Conservation (phyloP, 1,139 yeast genomes). For the Taphrina populina region DNA sequence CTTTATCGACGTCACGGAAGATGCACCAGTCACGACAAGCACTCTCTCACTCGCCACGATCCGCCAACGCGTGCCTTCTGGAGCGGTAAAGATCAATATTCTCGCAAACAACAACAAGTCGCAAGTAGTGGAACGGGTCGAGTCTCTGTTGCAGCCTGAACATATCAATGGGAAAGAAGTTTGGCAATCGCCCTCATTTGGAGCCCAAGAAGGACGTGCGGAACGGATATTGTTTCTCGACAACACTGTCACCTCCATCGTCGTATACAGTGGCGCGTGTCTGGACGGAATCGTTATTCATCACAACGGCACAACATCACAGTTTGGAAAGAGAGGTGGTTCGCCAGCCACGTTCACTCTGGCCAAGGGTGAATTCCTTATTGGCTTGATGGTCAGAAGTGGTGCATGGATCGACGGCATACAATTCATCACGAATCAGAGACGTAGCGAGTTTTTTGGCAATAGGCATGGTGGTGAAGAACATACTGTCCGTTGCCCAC, state of each 20-base stretch:
- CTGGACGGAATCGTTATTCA: slow-evolving; percentile 59
- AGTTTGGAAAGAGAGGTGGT: slow-evolving; percentile 65
- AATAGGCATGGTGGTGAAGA: slow-evolving; percentile 5
- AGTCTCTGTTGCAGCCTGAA: slow-evolving; percentile 35
- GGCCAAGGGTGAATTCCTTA: slow-evolving; percentile 57
- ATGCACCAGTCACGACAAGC: too few relatives aligned
- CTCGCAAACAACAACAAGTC: slow-evolving; percentile 1
- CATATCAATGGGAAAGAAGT: background rate
- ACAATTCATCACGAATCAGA: slow-evolving; percentile 58
- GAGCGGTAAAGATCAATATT: slow-evolving; percentile 1
- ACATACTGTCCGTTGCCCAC: slow-evolving; percentile 7
- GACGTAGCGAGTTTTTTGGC: slow-evolving; percentile 28
- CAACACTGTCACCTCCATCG: slow-evolving; percentile 50
- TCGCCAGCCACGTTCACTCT: slow-evolving; percentile 59
- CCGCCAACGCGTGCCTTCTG: too few relatives aligned
- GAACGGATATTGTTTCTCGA: slow-evolving; percentile 39
- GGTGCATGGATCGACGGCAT: slow-evolving; percentile 92
- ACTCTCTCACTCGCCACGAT: too few relatives aligned
- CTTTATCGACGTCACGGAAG: background rate
- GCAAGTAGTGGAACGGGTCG: too few relatives aligned
- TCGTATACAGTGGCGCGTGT: slow-evolving; percentile 70
- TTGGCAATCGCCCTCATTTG: slow-evolving; percentile 4
- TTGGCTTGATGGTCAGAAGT: slow-evolving; percentile 62
- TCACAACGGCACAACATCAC: slow-evolving; percentile 41
- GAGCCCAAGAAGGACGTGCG: background rate